Base-by-base conservation (phyloP, 1,284 basidiomycete species). In the Puccinia hordei region DNA sequence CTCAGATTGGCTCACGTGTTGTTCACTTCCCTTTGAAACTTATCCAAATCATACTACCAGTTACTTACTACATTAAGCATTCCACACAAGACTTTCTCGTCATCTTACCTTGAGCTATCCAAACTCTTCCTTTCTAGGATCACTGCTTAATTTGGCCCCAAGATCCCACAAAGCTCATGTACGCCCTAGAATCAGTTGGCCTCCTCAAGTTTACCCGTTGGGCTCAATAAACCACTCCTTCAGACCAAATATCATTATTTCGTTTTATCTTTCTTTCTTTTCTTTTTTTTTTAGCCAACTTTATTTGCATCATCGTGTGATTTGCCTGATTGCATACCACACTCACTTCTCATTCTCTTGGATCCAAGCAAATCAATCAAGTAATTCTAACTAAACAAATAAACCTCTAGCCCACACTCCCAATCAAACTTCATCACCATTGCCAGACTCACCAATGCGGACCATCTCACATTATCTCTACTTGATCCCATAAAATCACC, bases 51-150 rank as follows among this genome's bases (percentile, higher is more conserved):
- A 63, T 27, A 41, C 46, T 15, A 27, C 41, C 66, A 27, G 66
- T 12, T 27, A 69, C 41, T 71, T 71, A 71, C 68, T 53, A 53
- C 24, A 33, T 71, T 71, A 53, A 71, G 68, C 46, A 71, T 27
- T 46, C 66, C 35, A 17, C 35, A 17, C 35, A 49, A 49, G 41
- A 46, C 27, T 49, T 69, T 53, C 68, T 19, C 44, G 51, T 71
- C 27, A 30, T 53, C 68, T 33, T 33, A 27, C 68, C 68, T 51
- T 19, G 44, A 22, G 46, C 53, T 53, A 49, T 51, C 68, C 17
- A 30, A 53, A 35, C 46, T 15, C 46, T 53, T 53, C 68, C 27
- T 68, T n/a, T 15, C 49, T 33, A 27, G 41, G 30, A 69, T 51
- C 6, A 17, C 38, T 71, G 9, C 68, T 71, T 27, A 27, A 51